Evolutionary conservation across 495 filamentous ascomycete genomes (phyloP), one percentile per base, ranked within the genome.

Genomic region (Annulohypoxylon nitens): DNA sequence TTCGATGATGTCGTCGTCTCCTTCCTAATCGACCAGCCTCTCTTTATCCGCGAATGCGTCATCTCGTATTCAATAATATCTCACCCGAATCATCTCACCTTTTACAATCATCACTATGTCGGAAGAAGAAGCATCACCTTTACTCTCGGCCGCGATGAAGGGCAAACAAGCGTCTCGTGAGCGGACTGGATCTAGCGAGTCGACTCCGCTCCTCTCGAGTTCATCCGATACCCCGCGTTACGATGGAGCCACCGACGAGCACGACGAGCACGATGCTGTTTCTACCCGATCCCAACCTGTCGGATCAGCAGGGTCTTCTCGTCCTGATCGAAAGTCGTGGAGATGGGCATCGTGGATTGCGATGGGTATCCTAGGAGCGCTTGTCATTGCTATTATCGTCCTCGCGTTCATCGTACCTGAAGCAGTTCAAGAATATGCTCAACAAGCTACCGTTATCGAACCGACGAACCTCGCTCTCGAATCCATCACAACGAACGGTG

Each of bases 391-490:
- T 8, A 83, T 88, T 26, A 82, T 87, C 36, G 66, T 88, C 86
- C 77, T 84, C 65, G 94, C 89, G 1, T 97, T 98, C 83, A 86
- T 96, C 57, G 89, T 91, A 2, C 95, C 96, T 2, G 89, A 89
- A 26, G 87, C 90, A 5, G 88, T 95, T 18, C 90, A 97, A 78
- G 88, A 92, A 77, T 99, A 99, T 80, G 93, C 90, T 6, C 89
- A 93, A 77, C 85, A 96, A 78, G 94, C 96, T 4, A 84, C 90
- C 20, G 88, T 94, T 4, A 88, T 98, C 71, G 88, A 94, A 70
- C 91, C 96, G 0, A 93, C 90, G 2, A 89, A 89, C 75, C 82
- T 99, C 5, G 93, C 93, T 1, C 88, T 99, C 60, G 91, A 95
- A 51, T 93, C 90, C 6, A 91, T 97, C 59, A 98, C 95, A 0